Base-by-base conservation (phyloP, 106 monocot species). In the Allium fistulosum region DNA sequence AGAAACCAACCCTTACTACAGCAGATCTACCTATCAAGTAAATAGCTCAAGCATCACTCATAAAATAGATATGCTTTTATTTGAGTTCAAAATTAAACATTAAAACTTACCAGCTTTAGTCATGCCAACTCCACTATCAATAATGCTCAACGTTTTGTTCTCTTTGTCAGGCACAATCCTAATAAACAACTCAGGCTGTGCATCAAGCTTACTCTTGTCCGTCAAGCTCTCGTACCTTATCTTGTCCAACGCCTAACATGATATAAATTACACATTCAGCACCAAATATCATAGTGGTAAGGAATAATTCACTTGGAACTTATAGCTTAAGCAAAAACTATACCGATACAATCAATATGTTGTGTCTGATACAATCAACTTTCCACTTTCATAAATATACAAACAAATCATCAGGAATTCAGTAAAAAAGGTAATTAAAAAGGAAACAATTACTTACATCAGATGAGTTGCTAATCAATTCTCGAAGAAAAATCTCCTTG, bases 181-280 rank as follows among this genome's bases (percentile, higher is more conserved):
- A 49, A 74, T 76, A 62, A 76, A 76, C 6, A 76, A 62, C 75
- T 76, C 75, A 61, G 69, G 68, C 75, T 76, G 75, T 8, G 48
- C 74, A 48, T 74, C 74, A 15, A 74, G 65, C 74, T 74, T 74
- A 66, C 66, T 74, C 74, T 74, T 66, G 57, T 66, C 74, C 65
- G 65, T 74, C 66, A 66, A 66, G 52, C 74, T 74, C 56, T 74
- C 74, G 9, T 74, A 66, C 65, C 74, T 26, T 7, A 65, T 65
- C 63, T 74, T 74, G 26, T 74, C 74, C 58, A 74, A 58, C 11
- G 74, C 74, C 74, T 46, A 22, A 26, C 28, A 59, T 13, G 52
- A 61, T 11, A 5, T 18, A 7, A 13, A 27, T 9, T 9, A 62
- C 2, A 49, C 48, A 66, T 10, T 13, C 45, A 67, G 48, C 51